phyloP scores from a whole-genome alignment of 257 asterid species.

The Solanum lignicaule region DNA sequence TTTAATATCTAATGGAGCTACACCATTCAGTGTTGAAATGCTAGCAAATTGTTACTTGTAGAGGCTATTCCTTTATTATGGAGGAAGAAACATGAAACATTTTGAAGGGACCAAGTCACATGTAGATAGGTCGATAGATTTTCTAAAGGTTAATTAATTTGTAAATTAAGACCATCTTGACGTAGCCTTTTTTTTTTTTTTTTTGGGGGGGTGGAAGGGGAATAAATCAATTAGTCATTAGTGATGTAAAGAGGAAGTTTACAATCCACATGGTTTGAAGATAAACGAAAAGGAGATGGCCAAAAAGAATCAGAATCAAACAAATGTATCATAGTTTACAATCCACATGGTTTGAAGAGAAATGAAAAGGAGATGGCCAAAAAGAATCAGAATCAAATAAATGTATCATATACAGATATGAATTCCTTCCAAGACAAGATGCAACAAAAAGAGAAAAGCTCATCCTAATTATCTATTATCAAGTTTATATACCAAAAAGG shows the following conservation, averaged over 20 bases:
- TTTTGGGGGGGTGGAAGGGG: neutral
- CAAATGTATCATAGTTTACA: neutral
- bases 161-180: neutral
- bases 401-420: neutral
- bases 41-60: neutral
- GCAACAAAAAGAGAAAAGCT: neutral
- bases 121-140: neutral
- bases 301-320: neutral
- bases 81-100: neutral
- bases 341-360: neutral
- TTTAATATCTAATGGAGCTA: neutral
- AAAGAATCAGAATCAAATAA: neutral
- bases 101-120: neutral
- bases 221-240: too few species aligned
- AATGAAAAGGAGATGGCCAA: neutral
- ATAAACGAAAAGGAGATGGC: neutral
- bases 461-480: neutral
- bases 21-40: neutral
- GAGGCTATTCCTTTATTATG: neutral
- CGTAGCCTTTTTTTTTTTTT: too few species aligned
- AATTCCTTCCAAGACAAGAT: neutral
- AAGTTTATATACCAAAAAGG: neutral
- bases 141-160: neutral
- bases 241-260: neutral
- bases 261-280: neutral